These are phyloP conservation scores for Scedosporium apiospermum DNA, from an alignment of 2,329 filamentous ascomycete genomes.

Conservation along the genomic window DNA sequence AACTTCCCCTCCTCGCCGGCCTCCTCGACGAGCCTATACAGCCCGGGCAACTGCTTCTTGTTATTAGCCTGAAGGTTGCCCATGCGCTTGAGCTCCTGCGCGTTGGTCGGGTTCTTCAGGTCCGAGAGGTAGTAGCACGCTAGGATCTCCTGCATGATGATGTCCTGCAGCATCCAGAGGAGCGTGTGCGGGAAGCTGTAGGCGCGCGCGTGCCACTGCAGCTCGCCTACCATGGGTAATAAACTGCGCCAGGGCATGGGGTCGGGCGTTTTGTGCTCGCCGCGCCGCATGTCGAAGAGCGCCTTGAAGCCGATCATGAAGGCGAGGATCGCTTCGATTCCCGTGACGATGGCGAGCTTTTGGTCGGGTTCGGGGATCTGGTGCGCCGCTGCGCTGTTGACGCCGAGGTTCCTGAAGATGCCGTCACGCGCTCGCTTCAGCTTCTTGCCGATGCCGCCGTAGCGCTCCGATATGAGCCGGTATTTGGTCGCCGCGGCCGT, in stretches of 20 bases:
- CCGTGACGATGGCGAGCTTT: constrained; percentile 32
- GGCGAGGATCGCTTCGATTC: constrained; percentile 39
- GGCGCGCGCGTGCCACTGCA: constrained; percentile 23
- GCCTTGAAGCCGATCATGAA: constrained; percentile 46
- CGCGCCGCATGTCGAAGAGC: constrained; percentile 31
- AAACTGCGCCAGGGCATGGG: constrained; percentile 31
- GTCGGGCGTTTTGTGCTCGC: constrained; percentile 34
- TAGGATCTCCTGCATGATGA: constrained; percentile 35
- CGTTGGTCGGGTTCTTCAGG: not conserved
- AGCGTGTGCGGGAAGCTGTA: constrained; percentile 31
- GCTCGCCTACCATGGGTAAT: constrained; percentile 31
- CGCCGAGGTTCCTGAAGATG: constrained; percentile 20
- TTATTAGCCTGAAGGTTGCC: not conserved
- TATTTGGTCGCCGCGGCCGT: not conserved
- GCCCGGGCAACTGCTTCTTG: not conserved
- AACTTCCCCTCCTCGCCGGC: not conserved
- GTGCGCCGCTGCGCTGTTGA: constrained; percentile 14
- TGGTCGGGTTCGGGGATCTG: constrained; percentile 21
- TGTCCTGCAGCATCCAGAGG: constrained; percentile 31
- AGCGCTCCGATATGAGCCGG: constrained; percentile 19
- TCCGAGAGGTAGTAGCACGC: constrained; percentile 14
- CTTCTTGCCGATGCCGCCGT: constrained; percentile 32
- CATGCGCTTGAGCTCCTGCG: constrained; percentile 9
- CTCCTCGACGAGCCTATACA: constrained; percentile 1
- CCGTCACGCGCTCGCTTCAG: constrained; percentile 47